Percentiles rank a stretch among this genome's conserved stretches.
phyloP scores from a whole-genome alignment of 495 filamentous ascomycete genomes.

The Penicillium taxi region DNA sequence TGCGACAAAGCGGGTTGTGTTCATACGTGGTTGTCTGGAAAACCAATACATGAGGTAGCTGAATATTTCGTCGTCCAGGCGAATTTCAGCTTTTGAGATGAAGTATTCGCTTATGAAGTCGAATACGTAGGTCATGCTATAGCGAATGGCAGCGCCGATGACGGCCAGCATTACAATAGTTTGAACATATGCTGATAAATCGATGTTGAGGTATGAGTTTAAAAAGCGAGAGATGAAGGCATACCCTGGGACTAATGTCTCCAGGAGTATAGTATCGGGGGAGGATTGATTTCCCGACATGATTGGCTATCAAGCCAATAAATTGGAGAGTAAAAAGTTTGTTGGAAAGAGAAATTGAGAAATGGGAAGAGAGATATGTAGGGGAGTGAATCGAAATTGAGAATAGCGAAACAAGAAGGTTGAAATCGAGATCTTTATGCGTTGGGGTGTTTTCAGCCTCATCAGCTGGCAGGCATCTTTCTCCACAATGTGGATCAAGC shows the following conservation, averaged over 20 bases:
- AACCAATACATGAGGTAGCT: constrained; percentile 66
- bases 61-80: constrained; percentile 60
- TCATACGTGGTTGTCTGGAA: constrained; percentile 50
- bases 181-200: constrained; percentile 64
- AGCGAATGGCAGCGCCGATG: constrained; percentile 44
- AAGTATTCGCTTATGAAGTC: constrained; percentile 24
- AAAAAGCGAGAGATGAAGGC: constrained; percentile 53
- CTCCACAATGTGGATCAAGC: no score
- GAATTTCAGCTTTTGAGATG: constrained; percentile 53
- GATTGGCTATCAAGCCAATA: no score
- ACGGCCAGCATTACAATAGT: constrained; percentile 45
- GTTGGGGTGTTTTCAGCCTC: no score
- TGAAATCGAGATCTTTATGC: no score
- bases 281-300: no score
- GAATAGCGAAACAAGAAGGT: no score
- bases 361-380: no score
- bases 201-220: constrained; percentile 55
- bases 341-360: background rate
- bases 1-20: constrained; percentile 51
- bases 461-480: no score
- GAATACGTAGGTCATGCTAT: constrained; percentile 38
- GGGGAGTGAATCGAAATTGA: no score
- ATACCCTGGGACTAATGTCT: constrained; percentile 69
- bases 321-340: no score
- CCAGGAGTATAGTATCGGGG: constrained; percentile 47